Conservation (phyloP, 768 basidiomycete species). For the Leucocoprinus birnbaumii region DNA sequence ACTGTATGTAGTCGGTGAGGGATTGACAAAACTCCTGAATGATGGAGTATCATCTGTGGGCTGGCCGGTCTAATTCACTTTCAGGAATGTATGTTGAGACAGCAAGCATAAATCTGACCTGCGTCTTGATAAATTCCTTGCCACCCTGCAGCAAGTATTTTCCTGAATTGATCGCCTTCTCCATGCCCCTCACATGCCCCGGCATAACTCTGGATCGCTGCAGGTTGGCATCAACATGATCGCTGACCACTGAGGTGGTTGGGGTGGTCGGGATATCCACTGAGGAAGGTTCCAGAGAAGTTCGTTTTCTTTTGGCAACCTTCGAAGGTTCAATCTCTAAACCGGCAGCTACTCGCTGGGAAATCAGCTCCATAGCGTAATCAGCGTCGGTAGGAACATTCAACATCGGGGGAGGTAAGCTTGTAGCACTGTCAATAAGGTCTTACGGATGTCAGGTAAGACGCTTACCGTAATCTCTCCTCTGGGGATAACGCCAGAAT, state of each 20-base stretch:
- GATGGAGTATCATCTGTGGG: neutral
- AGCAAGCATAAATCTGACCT: neutral
- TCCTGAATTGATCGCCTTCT: conserved; percentile 1
- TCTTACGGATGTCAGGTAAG: neutral
- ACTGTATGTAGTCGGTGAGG: neutral
- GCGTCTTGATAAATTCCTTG: conserved; percentile 1
- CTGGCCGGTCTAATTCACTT: neutral
- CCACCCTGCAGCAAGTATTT: neutral
- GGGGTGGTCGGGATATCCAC: neutral
- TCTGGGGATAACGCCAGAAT: conserved; percentile 45
- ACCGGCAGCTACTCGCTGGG: conserved; percentile 54
- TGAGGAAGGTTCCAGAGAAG: neutral
- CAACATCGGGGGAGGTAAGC: conserved; percentile 42
- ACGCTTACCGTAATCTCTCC: conserved; percentile 43
- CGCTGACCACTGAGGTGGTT: neutral
- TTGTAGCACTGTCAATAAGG: conserved; percentile 19
- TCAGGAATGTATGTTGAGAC: neutral
- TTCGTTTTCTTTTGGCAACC: neutral
- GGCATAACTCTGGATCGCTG: neutral
- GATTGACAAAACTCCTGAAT: neutral
- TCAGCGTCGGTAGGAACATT: conserved; percentile 67
- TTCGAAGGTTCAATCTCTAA: conserved; percentile 39
- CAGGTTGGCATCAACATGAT: neutral
- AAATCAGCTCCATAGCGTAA: conserved; percentile 68
- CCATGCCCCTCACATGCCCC: neutral